Base-by-base conservation (phyloP, 805 yeast species). In the Candida parachauliodes region DNA sequence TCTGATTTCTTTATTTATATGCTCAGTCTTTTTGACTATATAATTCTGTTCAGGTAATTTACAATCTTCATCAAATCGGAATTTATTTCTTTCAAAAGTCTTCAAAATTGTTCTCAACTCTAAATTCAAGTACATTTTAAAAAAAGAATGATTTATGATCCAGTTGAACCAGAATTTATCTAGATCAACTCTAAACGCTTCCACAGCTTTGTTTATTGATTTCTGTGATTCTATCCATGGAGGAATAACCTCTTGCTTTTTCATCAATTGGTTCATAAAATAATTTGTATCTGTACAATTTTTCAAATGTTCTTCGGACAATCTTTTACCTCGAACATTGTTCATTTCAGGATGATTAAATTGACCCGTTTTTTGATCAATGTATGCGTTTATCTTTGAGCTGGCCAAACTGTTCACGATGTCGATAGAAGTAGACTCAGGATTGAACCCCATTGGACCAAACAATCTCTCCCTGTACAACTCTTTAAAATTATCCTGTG, bases 181-280 rank as follows among this genome's bases (percentile, higher is more conserved):
- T 21, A 81, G 38, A 24, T 66, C 66, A 0, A 47, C 43, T 36
- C 88, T 58, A 37, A 85, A 77, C 0, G 50, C 50, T 2, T 49
- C 52, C 7, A 83, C 67, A 25, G 74, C 75, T 2, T 49, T 42
- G 29, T 73, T 72, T 79, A 89, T 65, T 81, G 94, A 21, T 77
- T 86, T 33, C 53, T 87, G 53, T 71, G 76, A 80, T 49, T 87
- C 95, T 25, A 88, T 81, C 96, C 96, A 88, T 0, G 95, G 95
- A 0, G 96, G 95, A 8, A 79, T 64, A 1, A 86, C 79, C 34
- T 86, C 88, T 56, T 88, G 96, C 29, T 76, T 73, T 44, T 72
- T 76, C 40, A 88, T 60, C 31, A 88, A 81, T 44, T 84, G 79
- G 59, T 88, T 88, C 62, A 88, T 59, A 54, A 87, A 86, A 55